Base-by-base conservation (phyloP, 2,329 filamentous ascomycete species). In the Clonostachys chloroleuca region DNA sequence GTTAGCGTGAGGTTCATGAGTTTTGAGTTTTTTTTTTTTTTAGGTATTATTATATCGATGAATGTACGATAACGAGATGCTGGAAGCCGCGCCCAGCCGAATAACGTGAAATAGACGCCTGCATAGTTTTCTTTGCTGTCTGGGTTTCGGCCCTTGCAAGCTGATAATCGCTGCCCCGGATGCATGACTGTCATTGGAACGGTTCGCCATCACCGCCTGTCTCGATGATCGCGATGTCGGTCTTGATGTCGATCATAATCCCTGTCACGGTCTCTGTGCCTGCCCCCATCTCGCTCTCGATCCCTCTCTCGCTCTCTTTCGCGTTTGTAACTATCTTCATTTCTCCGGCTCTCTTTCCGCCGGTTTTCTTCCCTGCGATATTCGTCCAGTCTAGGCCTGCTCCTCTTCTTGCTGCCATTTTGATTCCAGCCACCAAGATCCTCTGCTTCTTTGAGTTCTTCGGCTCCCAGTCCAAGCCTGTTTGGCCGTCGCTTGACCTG, bases 391-490 rank as follows among this genome's bases (percentile, higher is more conserved):
- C 73, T 67, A 12, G 73, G 73, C 10, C 70, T 65, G 43, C 65
- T 59, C 17, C 62, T 64, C 45, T 48, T 51, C 53, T 70, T 74
- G 50, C 74, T 74, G 48, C 78, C 77, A 47, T 81, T 82, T 50
- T 87, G 88, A 12, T 91, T 86, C 89, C 89, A 95, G 2, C 81
- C 85, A 2, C 88, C 89, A 16, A 95, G 69, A 55, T 95, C 89
- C 51, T 89, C 78, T 18, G 74, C 79, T 36, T 77, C 81, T 42
- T 87, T 83, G 14, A 90, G 77, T 59, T 90, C 84, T 60, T 92
- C 96, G 12, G 92, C 92, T 5, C 92, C 94, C 8, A 97, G 85
- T 0, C 94, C 94, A 10, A 97, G 74, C 47, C 95, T 78, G 49
- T 90, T 90, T 14, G 90, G 86, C 44, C 92, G 81, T 45, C 84